Conservation (phyloP, 345 rosid genomes). For the Adansonia digitata region DNA sequence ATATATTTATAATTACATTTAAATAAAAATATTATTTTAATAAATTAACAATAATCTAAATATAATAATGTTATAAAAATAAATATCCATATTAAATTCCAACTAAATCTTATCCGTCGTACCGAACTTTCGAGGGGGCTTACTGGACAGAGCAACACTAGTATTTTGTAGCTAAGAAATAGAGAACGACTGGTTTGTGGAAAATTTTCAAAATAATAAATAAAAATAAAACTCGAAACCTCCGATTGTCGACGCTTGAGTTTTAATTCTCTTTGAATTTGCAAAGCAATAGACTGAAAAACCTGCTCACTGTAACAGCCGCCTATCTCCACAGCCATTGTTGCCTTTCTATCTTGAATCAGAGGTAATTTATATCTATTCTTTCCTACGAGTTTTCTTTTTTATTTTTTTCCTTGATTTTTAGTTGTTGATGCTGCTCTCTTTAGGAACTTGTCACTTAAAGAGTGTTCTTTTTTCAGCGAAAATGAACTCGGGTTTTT, state of each 20-base stretch:
- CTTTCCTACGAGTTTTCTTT: neutral
- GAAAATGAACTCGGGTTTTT: neutral
- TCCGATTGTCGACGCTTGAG: neutral
- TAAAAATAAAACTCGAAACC: neutral
- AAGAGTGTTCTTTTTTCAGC: neutral
- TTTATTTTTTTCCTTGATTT: neutral
- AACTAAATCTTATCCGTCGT: too few species aligned
- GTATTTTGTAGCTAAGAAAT: too few species aligned
- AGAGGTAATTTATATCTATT: neutral
- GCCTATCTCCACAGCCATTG: neutral
- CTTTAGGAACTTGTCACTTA: neutral
- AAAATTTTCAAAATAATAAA: neutral
- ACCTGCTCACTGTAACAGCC: neutral
- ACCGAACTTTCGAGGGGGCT: too few species aligned
- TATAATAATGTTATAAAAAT: too few species aligned
- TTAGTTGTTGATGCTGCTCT: neutral
- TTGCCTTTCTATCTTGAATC: neutral
- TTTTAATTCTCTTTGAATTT: neutral
- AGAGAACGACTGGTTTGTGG: too few species aligned
- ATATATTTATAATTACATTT: too few species aligned
- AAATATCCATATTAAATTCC: too few species aligned
- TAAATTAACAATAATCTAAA: too few species aligned
- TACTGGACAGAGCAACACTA: too few species aligned
- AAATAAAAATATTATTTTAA: too few species aligned
- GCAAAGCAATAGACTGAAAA: neutral